phyloP scores from a whole-genome alignment of 495 filamentous ascomycete genomes.

The Platismatia glauca region DNA sequence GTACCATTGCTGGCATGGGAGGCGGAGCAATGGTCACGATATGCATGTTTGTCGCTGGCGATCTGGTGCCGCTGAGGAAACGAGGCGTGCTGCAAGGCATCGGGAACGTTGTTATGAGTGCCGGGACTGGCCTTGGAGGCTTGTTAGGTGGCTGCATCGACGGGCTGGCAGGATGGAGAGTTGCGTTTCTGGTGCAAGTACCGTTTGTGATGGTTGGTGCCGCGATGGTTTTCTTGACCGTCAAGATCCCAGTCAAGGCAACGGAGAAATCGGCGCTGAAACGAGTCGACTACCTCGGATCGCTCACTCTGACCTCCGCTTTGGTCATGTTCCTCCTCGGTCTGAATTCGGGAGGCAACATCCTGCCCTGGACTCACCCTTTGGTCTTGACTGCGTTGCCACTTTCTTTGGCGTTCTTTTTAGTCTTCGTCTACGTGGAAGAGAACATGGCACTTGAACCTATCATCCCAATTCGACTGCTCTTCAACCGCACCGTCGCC shows the following conservation, averaged over 20 bases:
- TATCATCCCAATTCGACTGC: conserved; percentile 72
- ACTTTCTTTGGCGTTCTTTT: conserved; percentile 48
- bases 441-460: conserved; percentile 59
- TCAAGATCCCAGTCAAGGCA: conserved; percentile 64
- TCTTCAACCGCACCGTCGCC: conserved; percentile 62
- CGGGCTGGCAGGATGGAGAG: conserved; percentile 62
- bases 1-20: conserved; percentile 74
- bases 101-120: conserved; percentile 64
- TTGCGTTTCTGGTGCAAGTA: conserved; percentile 76
- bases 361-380: conserved; percentile 76
- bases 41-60: conserved; percentile 67
- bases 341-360: conserved; percentile 73
- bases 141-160: conserved; percentile 74
- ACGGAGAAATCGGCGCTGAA: conserved; percentile 31
- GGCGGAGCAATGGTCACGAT: conserved; percentile 78
- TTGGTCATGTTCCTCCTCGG: conserved; percentile 69
- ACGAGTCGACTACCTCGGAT: conserved; percentile 73
- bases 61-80: conserved; percentile 72
- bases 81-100: conserved; percentile 79
- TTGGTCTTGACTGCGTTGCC: conserved; percentile 63
- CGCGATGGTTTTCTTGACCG: conserved; percentile 53
- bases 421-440: conserved; percentile 57
- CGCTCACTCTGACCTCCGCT: conserved; percentile 54
- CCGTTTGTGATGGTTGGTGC: conserved; percentile 47
- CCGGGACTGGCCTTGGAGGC: conserved; percentile 60